Percentiles rank a stretch among this genome's conserved stretches.
Evolutionary conservation across 768 basidiomycete species (phyloP).

Genomic region (Boletus rufocinnamomeus): DNA sequence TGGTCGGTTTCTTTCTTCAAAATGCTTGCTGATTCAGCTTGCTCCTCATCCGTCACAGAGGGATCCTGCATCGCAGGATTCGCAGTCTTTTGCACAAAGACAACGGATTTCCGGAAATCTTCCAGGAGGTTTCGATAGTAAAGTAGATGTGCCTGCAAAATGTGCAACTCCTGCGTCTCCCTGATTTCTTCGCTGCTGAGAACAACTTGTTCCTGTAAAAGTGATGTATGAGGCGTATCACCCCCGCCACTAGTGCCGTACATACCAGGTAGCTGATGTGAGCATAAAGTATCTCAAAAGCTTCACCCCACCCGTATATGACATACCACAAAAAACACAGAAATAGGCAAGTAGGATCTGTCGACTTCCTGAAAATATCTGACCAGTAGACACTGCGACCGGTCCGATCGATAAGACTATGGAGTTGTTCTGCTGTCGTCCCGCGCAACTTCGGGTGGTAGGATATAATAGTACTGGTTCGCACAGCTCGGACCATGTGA

Average conservation of each 20-base stretch:
- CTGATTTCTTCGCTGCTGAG: conserved; percentile 42
- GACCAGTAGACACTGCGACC: conserved; percentile 38
- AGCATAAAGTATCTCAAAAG: conserved; percentile 50
- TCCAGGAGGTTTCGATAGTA: conserved; percentile 55
- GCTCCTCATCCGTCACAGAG: conserved; percentile 16
- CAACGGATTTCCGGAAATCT: conserved; percentile 54
- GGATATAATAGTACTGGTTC: conserved; percentile 29
- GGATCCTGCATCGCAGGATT: conserved; percentile 48
- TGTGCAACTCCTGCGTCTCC: conserved; percentile 55
- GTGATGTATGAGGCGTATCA: not conserved
- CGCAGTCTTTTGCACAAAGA: conserved; percentile 47
- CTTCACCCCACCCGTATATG: conserved; percentile 63
- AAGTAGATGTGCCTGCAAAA: conserved; percentile 57
- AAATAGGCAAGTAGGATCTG: conserved; percentile 58
- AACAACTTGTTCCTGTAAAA: conserved; percentile 47
- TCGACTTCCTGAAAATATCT: conserved; percentile 27
- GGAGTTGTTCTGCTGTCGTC: conserved; percentile 28
- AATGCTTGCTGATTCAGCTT: conserved; percentile 30
- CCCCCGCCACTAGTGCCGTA: not conserved
- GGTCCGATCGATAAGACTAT: conserved; percentile 31
- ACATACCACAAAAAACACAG: conserved; percentile 59
- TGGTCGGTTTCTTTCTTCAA: conserved; percentile 50
- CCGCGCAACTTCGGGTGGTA: conserved; percentile 30
- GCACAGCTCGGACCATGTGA: conserved; percentile 47
- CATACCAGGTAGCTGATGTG: conserved; percentile 55